Conservation (phyloP, 768 basidiomycete species). For the Erythrobasidium yunnanense region DNA sequence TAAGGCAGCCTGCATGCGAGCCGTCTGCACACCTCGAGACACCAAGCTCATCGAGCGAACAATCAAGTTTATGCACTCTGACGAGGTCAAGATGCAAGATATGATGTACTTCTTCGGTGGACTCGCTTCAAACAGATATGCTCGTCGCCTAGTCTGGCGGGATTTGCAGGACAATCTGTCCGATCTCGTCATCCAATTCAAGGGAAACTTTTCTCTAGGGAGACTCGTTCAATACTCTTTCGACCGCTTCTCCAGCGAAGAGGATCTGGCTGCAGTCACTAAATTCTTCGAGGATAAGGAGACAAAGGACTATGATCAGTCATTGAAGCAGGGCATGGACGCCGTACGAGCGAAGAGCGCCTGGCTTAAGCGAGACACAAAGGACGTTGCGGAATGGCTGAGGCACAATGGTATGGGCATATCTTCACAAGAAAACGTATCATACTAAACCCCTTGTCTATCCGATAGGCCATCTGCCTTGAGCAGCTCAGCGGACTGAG, state of each 20-base stretch:
- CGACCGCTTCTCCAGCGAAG: conserved; percentile 52
- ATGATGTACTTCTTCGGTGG: conserved; percentile 54
- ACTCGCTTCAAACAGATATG: conserved; percentile 51
- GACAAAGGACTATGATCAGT: conserved; percentile 55
- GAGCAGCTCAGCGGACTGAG: too few species aligned
- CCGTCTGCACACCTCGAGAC: conserved; percentile 56
- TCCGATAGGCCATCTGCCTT: too few species aligned
- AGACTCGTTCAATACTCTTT: conserved; percentile 43
- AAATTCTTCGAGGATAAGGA: conserved; percentile 64
- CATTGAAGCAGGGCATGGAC: conserved; percentile 59
- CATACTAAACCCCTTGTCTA: too few species aligned
- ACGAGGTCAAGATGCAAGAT: conserved; percentile 47
- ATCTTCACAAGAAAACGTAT: too few species aligned
- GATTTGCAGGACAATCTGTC: conserved; percentile 44
- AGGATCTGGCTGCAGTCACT: conserved; percentile 55
- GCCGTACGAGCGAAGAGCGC: conserved; percentile 52
- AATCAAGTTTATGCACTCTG: conserved; percentile 44
- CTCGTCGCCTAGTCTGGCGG: conserved; percentile 50
- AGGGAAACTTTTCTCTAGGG: conserved; percentile 54
- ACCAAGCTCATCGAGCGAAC: conserved; percentile 46
- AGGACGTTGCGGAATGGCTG: conserved; percentile 37
- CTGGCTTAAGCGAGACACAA: conserved; percentile 48
- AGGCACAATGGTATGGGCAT: conserved; percentile 13
- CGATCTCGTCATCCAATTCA: conserved; percentile 52
- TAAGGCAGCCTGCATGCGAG: conserved; percentile 54